Base-by-base conservation (phyloP, 495 filamentous ascomycete genomes). In the Daldinia loculata region DNA sequence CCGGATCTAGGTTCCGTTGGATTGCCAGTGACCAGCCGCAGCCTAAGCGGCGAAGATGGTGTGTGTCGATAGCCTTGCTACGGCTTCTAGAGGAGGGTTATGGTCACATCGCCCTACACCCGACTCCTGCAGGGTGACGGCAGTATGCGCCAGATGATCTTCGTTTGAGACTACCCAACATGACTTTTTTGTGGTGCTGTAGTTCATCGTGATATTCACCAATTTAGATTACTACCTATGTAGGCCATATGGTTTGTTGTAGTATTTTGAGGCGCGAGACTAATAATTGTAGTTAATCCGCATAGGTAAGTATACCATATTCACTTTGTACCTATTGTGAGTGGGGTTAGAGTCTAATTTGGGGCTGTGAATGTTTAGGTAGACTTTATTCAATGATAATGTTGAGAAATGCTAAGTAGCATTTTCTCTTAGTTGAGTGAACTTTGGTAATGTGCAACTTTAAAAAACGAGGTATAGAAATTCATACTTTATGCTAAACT, bases 41-140 rank as follows among this genome's bases (percentile, higher is more conserved):
- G 50, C 24, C 38, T 50, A 50, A 29, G 11, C n/a, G 38, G 11
- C n/a, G 38, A 48, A 19, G 17, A 68, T 62, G 58, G 58, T 57
- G 65, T 55, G 12, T 9, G 17, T 53, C 36, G 1, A 52, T 5
- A 8, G n/a, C 12, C 7, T 39, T 52, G 30, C 22, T n/a, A 22
- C 9, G 19, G 3, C 15, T 2, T 24, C 36, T 64, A 24, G 30
- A 53, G 69, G 58, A 50, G 63, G 69, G 69, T 39, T 66, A 15
- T 61, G 62, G 68, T 67, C 19, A 51, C 59, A 71, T 71, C 53
- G 63, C 30, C n/a, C 32, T 22, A 45, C 43, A 53, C 45, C 63
- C 58, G 53, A 58, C 41, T 43, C 30, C 63, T 71, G 69, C 63
- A 66, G 41, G 59, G 52, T 71, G 69, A 71, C 38, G 63, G 63